Conservation (phyloP, 768 basidiomycete species). For the Russula lepida region DNA sequence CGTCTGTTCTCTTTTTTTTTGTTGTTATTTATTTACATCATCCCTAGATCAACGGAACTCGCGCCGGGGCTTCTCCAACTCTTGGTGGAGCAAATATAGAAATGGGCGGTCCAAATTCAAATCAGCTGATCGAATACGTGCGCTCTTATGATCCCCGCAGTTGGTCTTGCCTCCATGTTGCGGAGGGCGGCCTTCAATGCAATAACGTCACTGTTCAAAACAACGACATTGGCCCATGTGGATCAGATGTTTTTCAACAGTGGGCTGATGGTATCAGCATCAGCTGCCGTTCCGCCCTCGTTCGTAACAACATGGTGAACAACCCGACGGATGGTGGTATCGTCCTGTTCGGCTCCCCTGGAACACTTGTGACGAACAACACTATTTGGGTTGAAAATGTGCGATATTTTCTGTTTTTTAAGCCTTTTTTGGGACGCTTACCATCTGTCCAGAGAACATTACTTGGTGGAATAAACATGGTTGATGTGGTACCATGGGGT, state of each 20-base stretch:
- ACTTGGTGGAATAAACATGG: slow-evolving; percentile 72
- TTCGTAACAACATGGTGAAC: slow-evolving; percentile 62
- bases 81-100: slow-evolving; percentile 73
- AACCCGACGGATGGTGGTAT: slow-evolving; percentile 76
- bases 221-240: slow-evolving; percentile 79
- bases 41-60: slow-evolving; percentile 68
- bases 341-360: slow-evolving; percentile 69
- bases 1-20: background rate
- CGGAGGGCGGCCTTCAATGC: slow-evolving; percentile 61
- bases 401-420: slow-evolving; percentile 25
- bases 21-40: background rate
- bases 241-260: slow-evolving; percentile 51
- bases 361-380: slow-evolving; percentile 65
- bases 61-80: slow-evolving; percentile 43
- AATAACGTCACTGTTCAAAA: slow-evolving; percentile 58
- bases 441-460: slow-evolving; percentile 44
- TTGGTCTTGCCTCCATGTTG: slow-evolving; percentile 78
- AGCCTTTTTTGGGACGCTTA: background rate
- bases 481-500: slow-evolving; percentile 59
- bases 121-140: slow-evolving; percentile 72
- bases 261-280: slow-evolving; percentile 83
- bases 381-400: slow-evolving; percentile 67
- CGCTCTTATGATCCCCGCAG: slow-evolving; percentile 67
- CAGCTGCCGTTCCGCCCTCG: slow-evolving; percentile 51
- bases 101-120: slow-evolving; percentile 67